Evolutionary conservation across 306 rosid species (phyloP).

Genomic region (Pyrus betulifolia): DNA sequence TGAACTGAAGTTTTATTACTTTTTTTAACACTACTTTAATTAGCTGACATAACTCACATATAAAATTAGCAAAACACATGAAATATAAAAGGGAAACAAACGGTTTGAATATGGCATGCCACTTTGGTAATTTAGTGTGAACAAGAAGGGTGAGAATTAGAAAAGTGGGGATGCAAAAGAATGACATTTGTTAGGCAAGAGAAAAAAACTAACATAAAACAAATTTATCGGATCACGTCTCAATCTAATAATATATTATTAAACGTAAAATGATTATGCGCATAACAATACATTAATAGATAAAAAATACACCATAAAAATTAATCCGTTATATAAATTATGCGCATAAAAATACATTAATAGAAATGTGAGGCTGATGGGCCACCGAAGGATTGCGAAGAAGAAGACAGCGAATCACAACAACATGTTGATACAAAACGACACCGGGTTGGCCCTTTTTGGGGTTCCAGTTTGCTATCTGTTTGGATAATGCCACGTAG

Average conservation of each 20-base stretch:
- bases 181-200: neutral
- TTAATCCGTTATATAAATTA: too few species aligned
- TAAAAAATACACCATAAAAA: too few species aligned
- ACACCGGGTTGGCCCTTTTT: neutral
- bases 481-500: neutral
- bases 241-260: too few species aligned
- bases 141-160: neutral
- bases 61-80: too few species aligned
- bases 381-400: conserved; percentile 15
- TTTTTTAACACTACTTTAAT: too few species aligned
- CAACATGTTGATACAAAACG: neutral
- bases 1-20: too few species aligned
- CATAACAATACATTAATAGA: too few species aligned
- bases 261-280: too few species aligned
- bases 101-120: neutral
- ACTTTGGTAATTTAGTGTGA: neutral
- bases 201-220: too few species aligned
- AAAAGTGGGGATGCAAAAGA: conserved; percentile 1
- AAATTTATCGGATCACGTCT: fast-evolving
- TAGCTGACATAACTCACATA: too few species aligned
- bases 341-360: too few species aligned
- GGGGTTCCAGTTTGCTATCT: neutral
- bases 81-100: too few species aligned
- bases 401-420: conserved; percentile 32
- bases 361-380: conserved; percentile 12